phyloP scores from a whole-genome alignment of 1,284 basidiomycete genomes.

The Tylopilus sp. region DNA sequence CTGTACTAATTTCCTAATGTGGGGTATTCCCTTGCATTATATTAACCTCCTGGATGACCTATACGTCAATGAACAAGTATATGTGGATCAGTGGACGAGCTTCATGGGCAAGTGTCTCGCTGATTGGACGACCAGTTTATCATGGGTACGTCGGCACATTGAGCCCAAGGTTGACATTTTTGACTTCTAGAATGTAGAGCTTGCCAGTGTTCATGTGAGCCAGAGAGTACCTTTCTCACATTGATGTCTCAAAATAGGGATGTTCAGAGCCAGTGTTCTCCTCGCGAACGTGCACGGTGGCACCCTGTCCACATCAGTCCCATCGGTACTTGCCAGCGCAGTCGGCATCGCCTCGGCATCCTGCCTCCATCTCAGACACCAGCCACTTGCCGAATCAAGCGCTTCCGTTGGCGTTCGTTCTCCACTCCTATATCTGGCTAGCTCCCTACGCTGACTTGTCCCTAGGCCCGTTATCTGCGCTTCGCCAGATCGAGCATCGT shows the following conservation, averaged over 20 bases:
- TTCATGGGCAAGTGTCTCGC: slow-evolving; percentile 26
- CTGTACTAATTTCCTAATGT: slow-evolving; percentile 21
- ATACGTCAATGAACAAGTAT: slow-evolving; percentile 34
- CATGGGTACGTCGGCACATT: slow-evolving; percentile 22
- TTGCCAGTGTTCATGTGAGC: slow-evolving; percentile 30
- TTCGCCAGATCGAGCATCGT: slow-evolving; percentile 15
- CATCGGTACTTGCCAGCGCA: slow-evolving; percentile 23
- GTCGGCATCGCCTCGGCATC: slow-evolving; percentile 30
- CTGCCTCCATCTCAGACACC: slow-evolving; percentile 28
- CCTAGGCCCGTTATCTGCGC: slow-evolving; percentile 26
- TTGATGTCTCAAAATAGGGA: not conserved
- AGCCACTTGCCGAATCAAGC: slow-evolving; percentile 19
- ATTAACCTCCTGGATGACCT: slow-evolving; percentile 26
- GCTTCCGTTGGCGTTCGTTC: slow-evolving; percentile 27
- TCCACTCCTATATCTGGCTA: not conserved
- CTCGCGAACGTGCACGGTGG: slow-evolving; percentile 26
- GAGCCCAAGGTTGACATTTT: not conserved
- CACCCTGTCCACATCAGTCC: slow-evolving; percentile 20
- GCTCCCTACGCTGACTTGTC: slow-evolving; percentile 1
- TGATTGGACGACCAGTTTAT: slow-evolving; percentile 31
- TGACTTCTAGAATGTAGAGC: slow-evolving; percentile 22
- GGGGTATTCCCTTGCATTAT: slow-evolving; percentile 31
- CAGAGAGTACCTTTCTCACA: not conserved
- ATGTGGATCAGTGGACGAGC: slow-evolving; percentile 32
- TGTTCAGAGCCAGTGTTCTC: slow-evolving; percentile 23